These are phyloP conservation scores for Xylaria sp. DNA, from an alignment of 2,329 filamentous ascomycete species.

Conservation along the genomic window DNA sequence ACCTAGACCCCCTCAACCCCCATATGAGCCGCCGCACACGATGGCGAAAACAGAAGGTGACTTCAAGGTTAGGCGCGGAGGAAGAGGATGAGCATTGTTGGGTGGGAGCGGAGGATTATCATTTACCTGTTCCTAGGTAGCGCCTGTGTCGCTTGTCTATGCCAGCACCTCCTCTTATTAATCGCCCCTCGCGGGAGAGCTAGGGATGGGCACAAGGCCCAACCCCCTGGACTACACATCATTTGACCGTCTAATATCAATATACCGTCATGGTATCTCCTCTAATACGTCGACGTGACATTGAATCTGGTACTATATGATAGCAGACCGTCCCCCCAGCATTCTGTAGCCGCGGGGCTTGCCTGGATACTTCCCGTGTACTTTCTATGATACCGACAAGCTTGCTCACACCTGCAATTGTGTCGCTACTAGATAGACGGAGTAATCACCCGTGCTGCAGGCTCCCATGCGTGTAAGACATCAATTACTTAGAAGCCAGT, in stretches of 20 bases:
- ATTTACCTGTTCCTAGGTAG: conserved; percentile 34
- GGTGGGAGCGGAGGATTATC: conserved; percentile 26
- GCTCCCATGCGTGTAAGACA: conserved; percentile 12
- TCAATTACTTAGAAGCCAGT: neutral
- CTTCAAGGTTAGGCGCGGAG: conserved; percentile 33
- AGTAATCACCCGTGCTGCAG: conserved; percentile 17
- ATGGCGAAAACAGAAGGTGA: conserved; percentile 37
- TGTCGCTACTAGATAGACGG: conserved; percentile 13
- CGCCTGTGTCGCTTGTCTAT: conserved; percentile 29
- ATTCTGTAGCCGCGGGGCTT: conserved; percentile 20
- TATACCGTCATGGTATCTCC: conserved; percentile 11
- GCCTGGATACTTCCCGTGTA: conserved; percentile 6
- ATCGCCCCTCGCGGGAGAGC: conserved; percentile 11
- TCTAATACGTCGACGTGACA: neutral
- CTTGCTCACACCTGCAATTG: conserved; percentile 2
- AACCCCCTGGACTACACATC: conserved; percentile 15
- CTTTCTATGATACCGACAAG: conserved; percentile 9
- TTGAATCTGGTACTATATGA: neutral
- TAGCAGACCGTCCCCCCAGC: conserved; percentile 5
- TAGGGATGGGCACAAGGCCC: conserved; percentile 17
- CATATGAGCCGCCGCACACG: conserved; percentile 43
- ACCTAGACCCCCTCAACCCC: conserved; percentile 45
- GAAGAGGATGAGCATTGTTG: conserved; percentile 24
- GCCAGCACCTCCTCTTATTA: conserved; percentile 17
- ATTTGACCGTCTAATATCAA: conserved; percentile 20